Conservation (phyloP, 2,329 filamentous ascomycete species). For the Apiospora koreana region DNA sequence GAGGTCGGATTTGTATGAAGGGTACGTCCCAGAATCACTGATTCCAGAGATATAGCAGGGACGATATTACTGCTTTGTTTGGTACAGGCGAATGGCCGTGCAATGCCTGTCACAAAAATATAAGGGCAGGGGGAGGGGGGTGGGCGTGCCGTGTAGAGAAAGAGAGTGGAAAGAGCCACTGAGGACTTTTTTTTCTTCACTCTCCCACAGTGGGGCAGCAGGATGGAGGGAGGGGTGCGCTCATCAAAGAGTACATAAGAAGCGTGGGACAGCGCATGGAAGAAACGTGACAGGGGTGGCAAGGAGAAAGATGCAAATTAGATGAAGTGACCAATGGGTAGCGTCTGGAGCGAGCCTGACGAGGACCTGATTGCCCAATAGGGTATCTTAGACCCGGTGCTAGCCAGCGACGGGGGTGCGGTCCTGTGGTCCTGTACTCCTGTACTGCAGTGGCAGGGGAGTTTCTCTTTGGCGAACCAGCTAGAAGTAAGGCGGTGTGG, state of each 20-base stretch:
- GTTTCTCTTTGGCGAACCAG: constrained; percentile 22
- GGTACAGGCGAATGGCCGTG: constrained; percentile 27
- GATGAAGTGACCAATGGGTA: constrained; percentile 55
- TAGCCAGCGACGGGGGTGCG: constrained; percentile 43
- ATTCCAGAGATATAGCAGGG: constrained; percentile 19
- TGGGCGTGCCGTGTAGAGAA: constrained; percentile 8
- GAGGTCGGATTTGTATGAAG: constrained; percentile 26
- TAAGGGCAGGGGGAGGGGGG: constrained; percentile 21
- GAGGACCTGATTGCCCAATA: constrained; percentile 51
- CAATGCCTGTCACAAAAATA: constrained; percentile 30
- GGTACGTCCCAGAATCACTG: constrained; percentile 19
- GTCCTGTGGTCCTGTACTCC: neutral
- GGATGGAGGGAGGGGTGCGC: constrained; percentile 31
- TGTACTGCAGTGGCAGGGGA: constrained; percentile 18
- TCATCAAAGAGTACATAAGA: constrained; percentile 28
- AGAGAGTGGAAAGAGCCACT: neutral
- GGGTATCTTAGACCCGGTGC: constrained; percentile 47
- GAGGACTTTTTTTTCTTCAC: neutral
- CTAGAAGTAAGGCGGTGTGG: constrained; percentile 35
- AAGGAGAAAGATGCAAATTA: constrained; percentile 42
- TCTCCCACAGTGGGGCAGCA: constrained; percentile 4
- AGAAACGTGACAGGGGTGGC: constrained; percentile 50
- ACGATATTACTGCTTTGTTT: constrained; percentile 31
- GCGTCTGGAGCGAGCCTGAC: constrained; percentile 36
- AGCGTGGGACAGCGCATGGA: constrained; percentile 49